Base-by-base conservation (phyloP, 306 rosid species). In the Carpinus viminea region DNA sequence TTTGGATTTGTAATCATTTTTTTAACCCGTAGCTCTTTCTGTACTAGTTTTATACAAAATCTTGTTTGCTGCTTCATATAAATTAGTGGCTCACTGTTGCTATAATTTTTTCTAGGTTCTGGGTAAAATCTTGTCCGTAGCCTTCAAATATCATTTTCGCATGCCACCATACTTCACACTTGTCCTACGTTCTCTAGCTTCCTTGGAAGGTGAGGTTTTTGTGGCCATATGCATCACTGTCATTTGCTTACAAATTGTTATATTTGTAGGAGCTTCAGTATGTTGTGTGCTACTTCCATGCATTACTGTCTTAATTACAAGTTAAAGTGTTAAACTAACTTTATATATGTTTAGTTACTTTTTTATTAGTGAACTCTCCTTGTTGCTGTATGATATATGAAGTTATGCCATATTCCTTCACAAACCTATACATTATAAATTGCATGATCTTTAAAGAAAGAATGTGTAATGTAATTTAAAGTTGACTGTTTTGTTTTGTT, bases 151-250 rank as follows among this genome's bases (percentile, higher is more conserved):
- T 83, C 93, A 94, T 64, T 94, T 94, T 85, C 93, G 97, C 60
- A 94, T 94, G 98, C 98, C 98, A 61, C 97, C 98, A 57, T 94
- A 92, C 85, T 94, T 86, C 76, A 87, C 98, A 18, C 95, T 94
- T 75, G 91, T 92, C 74, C 83, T 94, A 59, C 92, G 97, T 72
- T 94, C 97, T 79, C 91, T 94, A 26, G 97, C 97, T 76, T 94
- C 98, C 46, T 92, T 92, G 13, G 98, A 94, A 91, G 98, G 97
- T 94, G 85, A 78, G 41, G 62, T 7, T 75, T 74, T 77, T 54
- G 34, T 60, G 65, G 31, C 69, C 61, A 46, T 71, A 12, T 69
- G 47, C 48, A 46, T 83, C 74, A 38, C 52, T 53, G 18, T 60
- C 54, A 48, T 56, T 36, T 62, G 38, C 76, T 55, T 61, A 55